Base-by-base conservation (phyloP, 192 early-diverging fungal species). In the Gryganskiella cystojenkinii region DNA sequence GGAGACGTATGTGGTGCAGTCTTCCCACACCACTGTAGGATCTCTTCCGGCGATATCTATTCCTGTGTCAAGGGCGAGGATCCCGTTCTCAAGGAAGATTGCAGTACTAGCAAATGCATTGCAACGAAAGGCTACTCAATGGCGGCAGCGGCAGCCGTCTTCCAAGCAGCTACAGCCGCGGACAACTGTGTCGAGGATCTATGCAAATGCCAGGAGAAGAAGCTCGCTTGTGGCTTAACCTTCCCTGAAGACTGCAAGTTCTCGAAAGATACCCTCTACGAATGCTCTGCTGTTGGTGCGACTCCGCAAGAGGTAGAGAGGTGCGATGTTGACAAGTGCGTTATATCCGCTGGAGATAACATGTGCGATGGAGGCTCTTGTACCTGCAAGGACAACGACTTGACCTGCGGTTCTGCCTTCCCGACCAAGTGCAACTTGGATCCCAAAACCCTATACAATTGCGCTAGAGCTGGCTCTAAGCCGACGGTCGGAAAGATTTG, bases 201-300 rank as follows among this genome's bases (percentile, higher is more conserved):
- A 20, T 57, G 55, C 55, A 57, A 40, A n/a, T 57, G 55, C 55
- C 55, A 57, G 20, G 55, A 57, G 28, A 31, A 54, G 28, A 31
- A 31, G 27, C 28, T 33, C n/a, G 19, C 25, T 13, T 58, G 56
- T 27, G 56, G 40, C 20, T 43, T 37, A 4, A 58, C 56, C 37
- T 58, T 58, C 56, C 56, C 40, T 14, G 20, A 43, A 14, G 40
- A 43, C 17, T 58, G 56, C 40, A 58, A 58, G 37, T 27, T 58
- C 40, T 0, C 56, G 9, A 43, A 37, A 8, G 40, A 58, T 42
- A 40, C 55, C 35, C 56, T 58, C 40, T 58, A 58, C 20, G 24
- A 20, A 24, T 58, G 56, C 40, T 42, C 40, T 24, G 40, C 15
- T 4, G 15, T 22, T 25, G 56, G 40, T 43, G 56, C 4, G 2